phyloP scores from a whole-genome alignment of 768 basidiomycete genomes.

The Boletus insuetus region DNA sequence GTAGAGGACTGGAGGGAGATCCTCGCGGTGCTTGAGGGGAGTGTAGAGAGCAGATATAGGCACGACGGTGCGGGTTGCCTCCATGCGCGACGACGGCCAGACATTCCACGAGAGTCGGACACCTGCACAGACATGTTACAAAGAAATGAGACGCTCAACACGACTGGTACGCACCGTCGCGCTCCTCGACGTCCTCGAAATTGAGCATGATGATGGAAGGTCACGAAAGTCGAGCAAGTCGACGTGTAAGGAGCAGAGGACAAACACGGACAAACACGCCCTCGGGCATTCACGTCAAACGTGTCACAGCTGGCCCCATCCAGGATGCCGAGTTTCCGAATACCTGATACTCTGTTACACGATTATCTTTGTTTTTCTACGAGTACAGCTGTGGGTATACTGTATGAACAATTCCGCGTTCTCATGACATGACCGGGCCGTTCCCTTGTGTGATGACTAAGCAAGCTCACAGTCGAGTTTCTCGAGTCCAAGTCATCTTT shows the following conservation, averaged over 20 bases:
- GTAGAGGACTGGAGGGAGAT: conserved; percentile 93
- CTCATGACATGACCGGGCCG: too few species aligned
- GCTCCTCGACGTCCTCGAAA: conserved; percentile 97
- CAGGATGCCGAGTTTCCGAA: too few species aligned
- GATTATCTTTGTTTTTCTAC: too few species aligned
- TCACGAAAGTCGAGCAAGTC: conserved; percentile 22
- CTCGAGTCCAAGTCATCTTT: not conserved
- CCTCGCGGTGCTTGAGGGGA: conserved; percentile 89
- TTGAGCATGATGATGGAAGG: conserved; percentile 54
- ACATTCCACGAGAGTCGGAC: conserved; percentile 98
- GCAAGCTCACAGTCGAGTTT: not conserved
- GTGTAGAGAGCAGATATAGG: conserved; percentile 98
- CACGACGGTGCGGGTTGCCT: conserved; percentile 96
- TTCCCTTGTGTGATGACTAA: conserved; percentile 14
- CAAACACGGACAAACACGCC: conserved; percentile 21
- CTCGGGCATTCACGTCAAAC: too few species aligned
- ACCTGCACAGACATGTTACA: conserved; percentile 45
- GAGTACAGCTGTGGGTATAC: too few species aligned
- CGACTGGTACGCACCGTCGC: conserved; percentile 65
- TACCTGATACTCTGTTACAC: too few species aligned
- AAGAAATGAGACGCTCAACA: not conserved
- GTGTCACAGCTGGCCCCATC: too few species aligned
- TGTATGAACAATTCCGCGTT: too few species aligned
- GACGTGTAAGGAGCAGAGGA: conserved; percentile 23
- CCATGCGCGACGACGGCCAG: conserved; percentile 97